These are phyloP conservation scores for Ottelia alismoides DNA, from an alignment of 106 monocot genomes.

Conservation along the genomic window DNA sequence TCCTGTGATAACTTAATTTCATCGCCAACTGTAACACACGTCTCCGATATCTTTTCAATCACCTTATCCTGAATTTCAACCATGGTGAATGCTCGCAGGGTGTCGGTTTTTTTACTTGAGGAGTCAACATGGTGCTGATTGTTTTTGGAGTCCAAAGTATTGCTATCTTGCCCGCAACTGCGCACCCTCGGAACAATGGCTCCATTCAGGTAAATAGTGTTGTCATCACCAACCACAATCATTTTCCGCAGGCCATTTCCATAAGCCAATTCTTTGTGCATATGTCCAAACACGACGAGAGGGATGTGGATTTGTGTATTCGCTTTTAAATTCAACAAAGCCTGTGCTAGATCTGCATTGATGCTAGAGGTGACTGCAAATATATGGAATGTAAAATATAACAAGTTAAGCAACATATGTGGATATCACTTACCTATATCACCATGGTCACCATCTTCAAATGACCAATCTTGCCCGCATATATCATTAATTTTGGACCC, in stretches of 20 bases:
- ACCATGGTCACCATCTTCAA: slow-evolving; percentile 78
- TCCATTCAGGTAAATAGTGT: slow-evolving; percentile 80
- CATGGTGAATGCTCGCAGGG: slow-evolving; percentile 51
- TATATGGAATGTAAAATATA: too few relatives aligned
- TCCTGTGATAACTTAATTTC: slow-evolving; percentile 26
- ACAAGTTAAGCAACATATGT: neutral
- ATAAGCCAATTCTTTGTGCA: slow-evolving; percentile 70
- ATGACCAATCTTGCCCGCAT: slow-evolving; percentile 82
- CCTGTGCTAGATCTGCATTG: slow-evolving; percentile 70
- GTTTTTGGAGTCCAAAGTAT: too few relatives aligned
- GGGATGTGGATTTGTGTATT: slow-evolving; percentile 30
- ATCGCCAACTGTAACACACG: slow-evolving; percentile 46
- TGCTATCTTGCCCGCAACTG: neutral
- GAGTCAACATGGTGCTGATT: too few relatives aligned
- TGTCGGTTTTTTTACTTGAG: slow-evolving; percentile 12
- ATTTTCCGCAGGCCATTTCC: slow-evolving; percentile 61
- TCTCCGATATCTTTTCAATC: slow-evolving; percentile 52
- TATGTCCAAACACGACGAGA: slow-evolving; percentile 90
- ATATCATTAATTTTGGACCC: slow-evolving; percentile 61
- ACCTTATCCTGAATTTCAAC: slow-evolving; percentile 35
- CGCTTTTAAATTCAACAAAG: slow-evolving; percentile 44
- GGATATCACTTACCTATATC: slow-evolving; percentile 97
- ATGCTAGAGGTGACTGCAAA: neutral
- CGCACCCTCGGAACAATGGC: slow-evolving; percentile 84
- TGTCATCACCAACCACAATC: slow-evolving; percentile 46